These are phyloP conservation scores for Fomitopsis schrenkii DNA, from an alignment of 1,284 basidiomycete genomes.

Conservation along the genomic window DNA sequence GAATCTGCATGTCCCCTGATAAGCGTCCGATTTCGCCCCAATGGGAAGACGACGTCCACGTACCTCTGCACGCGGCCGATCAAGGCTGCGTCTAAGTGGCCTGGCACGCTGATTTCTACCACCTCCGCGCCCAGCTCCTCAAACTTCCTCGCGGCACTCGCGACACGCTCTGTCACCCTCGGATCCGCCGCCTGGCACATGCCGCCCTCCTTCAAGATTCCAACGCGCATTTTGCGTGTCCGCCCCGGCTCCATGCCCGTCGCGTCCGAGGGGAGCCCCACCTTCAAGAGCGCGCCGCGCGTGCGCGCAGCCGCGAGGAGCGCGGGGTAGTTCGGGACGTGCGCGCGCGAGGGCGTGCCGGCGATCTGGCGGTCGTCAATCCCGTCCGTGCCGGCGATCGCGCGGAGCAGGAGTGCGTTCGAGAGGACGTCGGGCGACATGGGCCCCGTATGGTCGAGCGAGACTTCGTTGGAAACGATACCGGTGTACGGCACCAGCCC, in stretches of 20 bases:
- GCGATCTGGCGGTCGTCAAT: constrained; percentile 42
- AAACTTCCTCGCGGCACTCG: constrained; percentile 31
- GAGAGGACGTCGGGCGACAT: constrained; percentile 39
- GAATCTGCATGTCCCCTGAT: constrained; percentile 1
- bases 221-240: constrained; percentile 30
- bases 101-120: constrained; percentile 26
- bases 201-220: constrained; percentile 39
- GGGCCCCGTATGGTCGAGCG: constrained; percentile 37
- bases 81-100: constrained; percentile 11
- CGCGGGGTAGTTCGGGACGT: constrained; percentile 35
- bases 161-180: constrained; percentile 30
- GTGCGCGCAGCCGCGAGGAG: constrained; percentile 18
- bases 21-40: neutral
- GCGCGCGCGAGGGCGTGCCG: constrained; percentile 35
- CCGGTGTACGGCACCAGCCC: constrained; percentile 49
- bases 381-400: constrained; percentile 43
- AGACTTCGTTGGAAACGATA: constrained; percentile 35
- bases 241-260: constrained; percentile 10
- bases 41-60: neutral
- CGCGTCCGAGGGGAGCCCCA: constrained; percentile 25
- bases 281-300: constrained; percentile 11
- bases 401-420: constrained; percentile 39
- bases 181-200: constrained; percentile 31
- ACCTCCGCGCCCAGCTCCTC: constrained; percentile 35
- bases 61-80: constrained; percentile 17